Base-by-base conservation (phyloP, 2,329 filamentous ascomycete genomes). In the Exserohilum rostratum region DNA sequence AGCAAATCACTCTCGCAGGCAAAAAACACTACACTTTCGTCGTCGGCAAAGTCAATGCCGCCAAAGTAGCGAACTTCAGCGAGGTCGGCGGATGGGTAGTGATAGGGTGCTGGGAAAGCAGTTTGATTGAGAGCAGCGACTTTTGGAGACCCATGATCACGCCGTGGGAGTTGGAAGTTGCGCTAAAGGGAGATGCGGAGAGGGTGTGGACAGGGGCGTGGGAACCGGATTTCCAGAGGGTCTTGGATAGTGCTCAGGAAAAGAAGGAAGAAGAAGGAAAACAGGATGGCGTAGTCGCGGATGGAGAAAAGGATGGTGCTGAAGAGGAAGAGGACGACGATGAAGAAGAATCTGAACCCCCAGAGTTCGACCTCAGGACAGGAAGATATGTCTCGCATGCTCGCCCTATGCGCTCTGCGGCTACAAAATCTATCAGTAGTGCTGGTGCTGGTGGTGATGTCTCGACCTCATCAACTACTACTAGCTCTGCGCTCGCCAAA, bases 21-120 rank as follows among this genome's bases (percentile, higher is more conserved):
- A 98, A 98, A 79, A 99, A 98, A 79, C 90, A 86, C 72, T 99
- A 99, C 74, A 91, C 93, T 1, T 91, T 99, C 43, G 95, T 99
- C 2, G 95, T 99, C 0, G 95, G 95, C 55, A 98, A 98, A 74
- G 82, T 99, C 22, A 99, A 98, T 70, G 88, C 93, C 0, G 93
- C 93, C 33, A 99, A 99, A 75, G 83, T 99, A 18, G 95, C 95
- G 44, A 99, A 99, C 76, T 99, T 99, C 77, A 86, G 89, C 53
- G 95, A 99, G 75, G 86, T 99, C 5, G 93, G 92, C 38, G 93
- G 92, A 13, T 99, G 95, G 95, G 92, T 98, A 0, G 92, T 98
- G 0, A 90, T 99, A 9, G 93, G 95, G 2, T 99, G 95, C 76
- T 99, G 95, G 95, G 95, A 99, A 78, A 96, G 93, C 73, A 91